Evolutionary conservation across 306 rosid genomes (phyloP).

Genomic region (Dalbergia cultrata): DNA sequence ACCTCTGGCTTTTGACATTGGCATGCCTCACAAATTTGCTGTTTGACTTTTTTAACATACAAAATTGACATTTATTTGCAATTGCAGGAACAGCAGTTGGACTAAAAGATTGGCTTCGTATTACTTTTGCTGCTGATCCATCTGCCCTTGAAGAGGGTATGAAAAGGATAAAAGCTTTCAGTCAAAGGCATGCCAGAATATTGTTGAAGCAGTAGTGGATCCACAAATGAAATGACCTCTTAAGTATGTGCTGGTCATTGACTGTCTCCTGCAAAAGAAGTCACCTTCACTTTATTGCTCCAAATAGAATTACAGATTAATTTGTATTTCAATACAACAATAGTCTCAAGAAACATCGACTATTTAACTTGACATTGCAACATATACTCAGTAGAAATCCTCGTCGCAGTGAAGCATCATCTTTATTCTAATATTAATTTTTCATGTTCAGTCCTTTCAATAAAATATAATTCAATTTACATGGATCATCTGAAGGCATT

Average conservation of each 20-base stretch:
- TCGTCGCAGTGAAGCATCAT: not conserved
- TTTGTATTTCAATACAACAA: slow-evolving; percentile 24
- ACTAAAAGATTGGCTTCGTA: slow-evolving; percentile 63
- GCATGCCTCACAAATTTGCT: not conserved
- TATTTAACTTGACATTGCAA: slow-evolving; percentile 23
- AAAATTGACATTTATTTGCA: slow-evolving; percentile 40
- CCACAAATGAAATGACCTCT: slow-evolving; percentile 6
- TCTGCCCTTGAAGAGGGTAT: slow-evolving; percentile 56
- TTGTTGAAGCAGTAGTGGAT: slow-evolving; percentile 18
- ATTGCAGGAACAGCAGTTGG: slow-evolving; percentile 67
- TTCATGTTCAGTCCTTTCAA: not conserved
- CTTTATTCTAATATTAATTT: not conserved
- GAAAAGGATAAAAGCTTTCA: slow-evolving; percentile 55
- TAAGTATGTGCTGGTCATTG: not conserved
- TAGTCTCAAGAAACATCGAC: not conserved
- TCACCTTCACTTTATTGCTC: not conserved
- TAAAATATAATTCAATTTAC: not conserved
- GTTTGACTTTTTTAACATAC: slow-evolving; percentile 21
- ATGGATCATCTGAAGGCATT: slow-evolving; percentile 6
- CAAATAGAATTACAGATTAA: slow-evolving; percentile 17
- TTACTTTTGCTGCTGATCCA: slow-evolving; percentile 62
- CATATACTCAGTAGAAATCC: not conserved
- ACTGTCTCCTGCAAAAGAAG: not conserved
- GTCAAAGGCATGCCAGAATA: slow-evolving; percentile 54
- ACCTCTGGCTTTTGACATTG: slow-evolving; percentile 1